Evolutionary conservation across 1,284 basidiomycete species (phyloP).

Genomic region (Ustilago bromivora): DNA sequence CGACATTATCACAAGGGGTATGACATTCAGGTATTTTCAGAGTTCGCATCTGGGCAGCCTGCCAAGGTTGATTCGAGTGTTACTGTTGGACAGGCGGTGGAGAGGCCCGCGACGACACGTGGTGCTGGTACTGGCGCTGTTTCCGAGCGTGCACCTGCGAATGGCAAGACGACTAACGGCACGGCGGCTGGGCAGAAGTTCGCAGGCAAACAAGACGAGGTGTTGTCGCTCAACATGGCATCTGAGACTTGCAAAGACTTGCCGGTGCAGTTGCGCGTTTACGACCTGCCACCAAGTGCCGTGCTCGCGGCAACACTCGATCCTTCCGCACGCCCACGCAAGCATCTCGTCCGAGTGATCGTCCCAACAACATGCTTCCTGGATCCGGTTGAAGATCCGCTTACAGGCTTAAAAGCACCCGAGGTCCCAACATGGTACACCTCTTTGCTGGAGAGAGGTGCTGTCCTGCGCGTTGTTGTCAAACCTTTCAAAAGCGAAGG

Average conservation of each 20-base stretch:
- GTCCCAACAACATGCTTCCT: constrained; percentile 53
- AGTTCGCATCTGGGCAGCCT: constrained; percentile 11
- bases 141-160: background rate
- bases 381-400: constrained; percentile 45
- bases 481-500: constrained; percentile 35
- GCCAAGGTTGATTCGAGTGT: background rate
- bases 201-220: background rate
- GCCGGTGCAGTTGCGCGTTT: constrained; percentile 54
- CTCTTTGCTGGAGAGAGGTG: constrained; percentile 44
- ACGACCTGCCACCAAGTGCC: constrained; percentile 66
- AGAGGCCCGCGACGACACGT: constrained; percentile 17
- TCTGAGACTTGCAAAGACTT: constrained; percentile 39
- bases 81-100: background rate
- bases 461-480: constrained; percentile 47
- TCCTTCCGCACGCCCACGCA: constrained; percentile 58
- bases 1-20: constrained; percentile 66
- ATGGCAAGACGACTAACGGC: constrained; percentile 2
- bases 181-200: background rate
- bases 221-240: constrained; percentile 32
- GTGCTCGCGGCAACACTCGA: constrained; percentile 66
- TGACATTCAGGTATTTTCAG: constrained; percentile 59
- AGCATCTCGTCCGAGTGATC: constrained; percentile 62
- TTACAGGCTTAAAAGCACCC: constrained; percentile 40
- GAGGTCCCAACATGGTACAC: constrained; percentile 53
- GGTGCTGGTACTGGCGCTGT: background rate